A percentile compares a stretch with the other conserved stretches of the same genome.
Evolutionary conservation across 352 stramenopile genomes (phyloP).

Genomic region (Phytophthora ohioensis): DNA sequence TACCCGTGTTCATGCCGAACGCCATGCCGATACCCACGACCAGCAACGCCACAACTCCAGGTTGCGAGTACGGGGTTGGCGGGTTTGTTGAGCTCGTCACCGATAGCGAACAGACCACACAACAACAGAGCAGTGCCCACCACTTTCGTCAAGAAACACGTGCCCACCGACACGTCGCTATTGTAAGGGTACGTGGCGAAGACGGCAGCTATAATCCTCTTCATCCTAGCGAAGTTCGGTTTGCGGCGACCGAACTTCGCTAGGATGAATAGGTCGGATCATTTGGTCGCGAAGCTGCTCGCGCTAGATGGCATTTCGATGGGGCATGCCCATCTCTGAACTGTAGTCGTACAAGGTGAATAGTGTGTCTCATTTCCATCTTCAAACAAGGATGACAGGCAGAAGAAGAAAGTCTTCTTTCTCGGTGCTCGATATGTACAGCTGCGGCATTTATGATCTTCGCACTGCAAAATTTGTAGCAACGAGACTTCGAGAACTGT

Average conservation of each 20-base stretch:
- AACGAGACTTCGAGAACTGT: neutral
- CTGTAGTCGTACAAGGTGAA: no score
- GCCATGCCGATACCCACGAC: constrained; percentile 64
- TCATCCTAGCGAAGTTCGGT: constrained; percentile 52
- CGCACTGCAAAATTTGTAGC: neutral
- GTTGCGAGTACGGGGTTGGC: constrained; percentile 45
- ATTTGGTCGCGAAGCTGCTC: no score
- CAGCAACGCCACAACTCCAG: constrained; percentile 50
- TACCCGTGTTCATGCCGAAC: constrained; percentile 25
- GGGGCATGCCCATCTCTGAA: no score
- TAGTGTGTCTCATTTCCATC: no score
- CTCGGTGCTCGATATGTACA: constrained; percentile 34
- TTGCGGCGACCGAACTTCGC: constrained; percentile 15
- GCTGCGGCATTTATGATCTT: constrained; percentile 10
- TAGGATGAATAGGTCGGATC: no score
- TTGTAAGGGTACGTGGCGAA: constrained; percentile 58
- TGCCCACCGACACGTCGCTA: constrained; percentile 42
- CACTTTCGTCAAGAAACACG: constrained; percentile 62
- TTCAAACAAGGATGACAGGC: no score
- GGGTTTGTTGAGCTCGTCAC: constrained; percentile 55
- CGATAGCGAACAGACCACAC: constrained; percentile 55
- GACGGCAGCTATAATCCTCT: constrained; percentile 45
- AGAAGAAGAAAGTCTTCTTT: no score
- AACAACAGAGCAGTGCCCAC: constrained; percentile 58
- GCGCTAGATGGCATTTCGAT: no score